Percentiles rank a stretch among this genome's conserved stretches.
Conservation (phyloP, 2,329 filamentous ascomycete genomes). For the Clathrospora elynae region DNA sequence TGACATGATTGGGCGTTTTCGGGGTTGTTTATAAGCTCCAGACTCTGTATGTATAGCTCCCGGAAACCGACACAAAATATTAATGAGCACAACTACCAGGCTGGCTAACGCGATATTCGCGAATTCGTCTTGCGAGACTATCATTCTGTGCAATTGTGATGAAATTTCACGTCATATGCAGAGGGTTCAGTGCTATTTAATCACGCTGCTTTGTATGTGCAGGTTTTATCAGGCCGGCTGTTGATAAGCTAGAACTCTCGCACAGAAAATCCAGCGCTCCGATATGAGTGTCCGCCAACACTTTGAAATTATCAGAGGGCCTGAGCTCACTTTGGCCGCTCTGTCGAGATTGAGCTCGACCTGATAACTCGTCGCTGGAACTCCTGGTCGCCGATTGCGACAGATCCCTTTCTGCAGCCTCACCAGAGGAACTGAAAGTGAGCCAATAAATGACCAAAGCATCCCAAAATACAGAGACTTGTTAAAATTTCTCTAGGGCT, state of each 20-base stretch:
- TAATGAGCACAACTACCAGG: too few species aligned
- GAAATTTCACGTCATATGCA: too few species aligned
- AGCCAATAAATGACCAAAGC: slow-evolving; percentile 28
- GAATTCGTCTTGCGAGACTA: too few species aligned
- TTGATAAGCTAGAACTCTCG: not conserved
- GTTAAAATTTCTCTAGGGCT: slow-evolving; percentile 5
- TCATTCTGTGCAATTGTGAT: too few species aligned
- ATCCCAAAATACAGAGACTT: slow-evolving; percentile 22
- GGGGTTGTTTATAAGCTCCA: too few species aligned
- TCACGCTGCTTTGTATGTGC: not conserved
- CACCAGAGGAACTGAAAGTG: slow-evolving; percentile 19
- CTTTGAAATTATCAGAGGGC: not conserved
- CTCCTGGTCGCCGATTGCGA: not conserved
- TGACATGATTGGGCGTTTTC: too few species aligned
- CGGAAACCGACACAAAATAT: too few species aligned
- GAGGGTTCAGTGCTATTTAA: too few species aligned
- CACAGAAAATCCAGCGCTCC: not conserved
- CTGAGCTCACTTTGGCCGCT: not conserved
- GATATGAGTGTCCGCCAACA: not conserved
- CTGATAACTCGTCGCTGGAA: not conserved
- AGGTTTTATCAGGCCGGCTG: not conserved
- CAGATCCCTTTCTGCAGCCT: slow-evolving; percentile 13
- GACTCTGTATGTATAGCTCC: too few species aligned
- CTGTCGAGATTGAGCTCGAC: not conserved
- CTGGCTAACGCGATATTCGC: too few species aligned